Evolutionary conservation across 2,329 filamentous ascomycete genomes (phyloP).

Genomic region (Ceratocystis eucalypticola): DNA sequence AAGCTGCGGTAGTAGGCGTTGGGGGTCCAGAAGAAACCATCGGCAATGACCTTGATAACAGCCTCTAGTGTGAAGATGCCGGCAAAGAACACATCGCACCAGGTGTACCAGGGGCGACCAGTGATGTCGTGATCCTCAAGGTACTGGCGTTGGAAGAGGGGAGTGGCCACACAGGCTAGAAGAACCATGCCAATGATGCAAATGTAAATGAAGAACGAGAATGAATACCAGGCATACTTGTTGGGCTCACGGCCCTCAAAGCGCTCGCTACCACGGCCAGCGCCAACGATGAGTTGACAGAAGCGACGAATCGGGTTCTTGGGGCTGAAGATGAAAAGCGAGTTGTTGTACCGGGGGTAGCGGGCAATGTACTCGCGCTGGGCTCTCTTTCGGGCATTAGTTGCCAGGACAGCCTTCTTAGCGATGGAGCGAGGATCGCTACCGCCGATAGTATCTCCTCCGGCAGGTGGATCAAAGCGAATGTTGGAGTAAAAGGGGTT

Average conservation of each 20-base stretch:
- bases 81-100: conserved; percentile 83
- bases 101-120: conserved; percentile 63
- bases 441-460: conserved; percentile 39
- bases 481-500: conserved; percentile 86
- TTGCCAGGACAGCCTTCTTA: conserved; percentile 73
- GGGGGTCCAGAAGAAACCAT: conserved; percentile 91
- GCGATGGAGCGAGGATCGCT: conserved; percentile 73
- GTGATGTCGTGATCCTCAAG: conserved; percentile 42
- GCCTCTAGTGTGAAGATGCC: conserved; percentile 76
- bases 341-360: conserved; percentile 84
- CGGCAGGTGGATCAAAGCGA: conserved; percentile 56
- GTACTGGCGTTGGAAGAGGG: conserved; percentile 83
- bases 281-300: conserved; percentile 83
- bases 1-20: conserved; percentile 94
- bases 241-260: conserved; percentile 85
- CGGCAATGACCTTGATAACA: conserved; percentile 81
- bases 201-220: conserved; percentile 86
- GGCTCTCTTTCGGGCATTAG: conserved; percentile 68
- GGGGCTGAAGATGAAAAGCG: conserved; percentile 74
- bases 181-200: conserved; percentile 97
- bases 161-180: conserved; percentile 85
- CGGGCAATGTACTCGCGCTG: conserved; percentile 81
- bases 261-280: conserved; percentile 72
- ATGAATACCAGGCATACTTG: conserved; percentile 78
- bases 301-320: conserved; percentile 63